phyloP scores from a whole-genome alignment of 169 alveolate genomes.

The Cryptosporidium felis region DNA sequence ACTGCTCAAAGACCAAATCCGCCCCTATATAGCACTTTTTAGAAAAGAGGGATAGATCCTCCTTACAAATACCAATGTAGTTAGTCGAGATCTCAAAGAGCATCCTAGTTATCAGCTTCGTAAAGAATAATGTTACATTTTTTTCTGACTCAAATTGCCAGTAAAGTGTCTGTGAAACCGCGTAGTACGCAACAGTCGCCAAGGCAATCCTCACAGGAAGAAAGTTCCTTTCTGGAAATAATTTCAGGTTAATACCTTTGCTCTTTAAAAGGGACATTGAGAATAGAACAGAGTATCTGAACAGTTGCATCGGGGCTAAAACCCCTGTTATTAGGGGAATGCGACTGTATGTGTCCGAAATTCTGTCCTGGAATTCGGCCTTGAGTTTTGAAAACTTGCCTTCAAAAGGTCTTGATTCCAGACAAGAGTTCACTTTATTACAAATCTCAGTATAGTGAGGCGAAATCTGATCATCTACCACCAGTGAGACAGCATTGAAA shows the following conservation, averaged over 20 bases:
- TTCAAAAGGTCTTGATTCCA: slow-evolving; percentile 9
- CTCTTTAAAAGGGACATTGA: slow-evolving; percentile 13
- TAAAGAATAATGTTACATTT: not conserved
- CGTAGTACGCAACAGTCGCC: slow-evolving; percentile 18
- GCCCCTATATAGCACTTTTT: not conserved
- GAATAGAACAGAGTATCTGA: not conserved
- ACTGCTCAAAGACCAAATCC: not conserved
- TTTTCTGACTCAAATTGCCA: slow-evolving; percentile 6
- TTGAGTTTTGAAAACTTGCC: not conserved
- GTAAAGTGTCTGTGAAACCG: not conserved
- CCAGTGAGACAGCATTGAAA: slow-evolving; percentile 19
- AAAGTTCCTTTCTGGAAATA: slow-evolving; percentile 12
- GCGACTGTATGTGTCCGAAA: not conserved
- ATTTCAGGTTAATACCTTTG: not conserved
- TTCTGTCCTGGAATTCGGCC: not conserved
- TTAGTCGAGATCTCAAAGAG: not conserved
- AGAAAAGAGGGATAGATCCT: not conserved
- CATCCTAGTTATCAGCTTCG: not conserved
- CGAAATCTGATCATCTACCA: slow-evolving; percentile 29
- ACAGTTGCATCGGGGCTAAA: slow-evolving; percentile 6
- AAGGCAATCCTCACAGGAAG: slow-evolving; percentile 21
- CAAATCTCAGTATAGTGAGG: slow-evolving; percentile 40
- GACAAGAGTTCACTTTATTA: not conserved
- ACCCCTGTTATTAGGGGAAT: not conserved
- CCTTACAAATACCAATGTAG: not conserved